Base-by-base conservation (phyloP, 352 stramenopile genomes). In the Phytophthora boehmeriae region DNA sequence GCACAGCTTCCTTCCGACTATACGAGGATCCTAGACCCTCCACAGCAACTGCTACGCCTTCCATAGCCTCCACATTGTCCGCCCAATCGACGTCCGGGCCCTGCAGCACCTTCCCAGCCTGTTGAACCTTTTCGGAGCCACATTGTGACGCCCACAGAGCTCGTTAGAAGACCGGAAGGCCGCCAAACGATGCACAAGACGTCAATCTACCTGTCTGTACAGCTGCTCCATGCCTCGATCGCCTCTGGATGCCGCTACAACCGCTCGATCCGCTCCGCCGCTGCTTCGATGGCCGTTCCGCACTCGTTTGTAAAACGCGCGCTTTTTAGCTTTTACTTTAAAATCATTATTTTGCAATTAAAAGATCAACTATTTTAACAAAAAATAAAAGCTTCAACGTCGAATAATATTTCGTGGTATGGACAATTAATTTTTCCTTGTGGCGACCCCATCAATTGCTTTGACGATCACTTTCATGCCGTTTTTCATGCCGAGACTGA, bases 401-500 rank as follows among this genome's bases (percentile, higher is more conserved):
- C 3, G 25, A 30, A 30, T 30, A 30, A 30, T 30, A 30, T 30
- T 30, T 30, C 6, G 25, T 30, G 3, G 3, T 30, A 30, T 30
- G 6, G 3, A 6, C 25, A 30, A n/a, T n/a, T n/a, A n/a, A n/a
- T n/a, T n/a, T n/a, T n/a, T n/a, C n/a, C n/a, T n/a, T n/a, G n/a
- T 35, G 38, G 63, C 67, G 22, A 66, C 46, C n/a, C 62, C 47
- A 30, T 44, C 42, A 5, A 58, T 52, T 8, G 54, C 30, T 36
- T 75, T 23, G 9, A 76, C 63, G 0, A 22, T 64, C 22, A 81
- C 68, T 41, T 68, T 75, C 47, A 81, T 68, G 2, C 53, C 54
- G 32, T 80, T 60, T 25, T 76, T 77, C 66, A 89, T 81, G 9
- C 77, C 71, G 25, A 88, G 51, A 38, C 72, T 85, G 30, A 89